Evolutionary conservation across 768 basidiomycete genomes (phyloP).

Genomic region (Atractiella rhizophila): DNA sequence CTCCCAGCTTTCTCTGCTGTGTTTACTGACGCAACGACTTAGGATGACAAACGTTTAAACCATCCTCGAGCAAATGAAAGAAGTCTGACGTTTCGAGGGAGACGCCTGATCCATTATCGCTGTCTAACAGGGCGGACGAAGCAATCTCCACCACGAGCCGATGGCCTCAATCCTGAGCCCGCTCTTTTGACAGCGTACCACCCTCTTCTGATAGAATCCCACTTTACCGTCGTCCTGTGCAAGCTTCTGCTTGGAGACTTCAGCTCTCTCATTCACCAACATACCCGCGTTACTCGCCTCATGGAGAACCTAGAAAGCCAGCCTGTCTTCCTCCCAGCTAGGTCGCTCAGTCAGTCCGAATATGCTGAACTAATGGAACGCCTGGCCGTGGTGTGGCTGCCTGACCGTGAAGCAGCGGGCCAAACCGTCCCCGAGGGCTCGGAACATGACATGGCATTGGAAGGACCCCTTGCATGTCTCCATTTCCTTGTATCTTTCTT

Average conservation of each 20-base stretch:
- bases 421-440: slow-evolving; percentile 1
- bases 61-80: slow-evolving; percentile 6
- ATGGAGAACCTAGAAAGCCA: slow-evolving; percentile 68
- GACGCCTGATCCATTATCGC: slow-evolving; percentile 10
- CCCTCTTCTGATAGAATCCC: slow-evolving; percentile 63
- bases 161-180: neutral
- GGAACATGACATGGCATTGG: slow-evolving; percentile 5
- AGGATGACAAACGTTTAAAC: neutral
- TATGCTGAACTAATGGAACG: slow-evolving; percentile 64
- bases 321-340: slow-evolving; percentile 60
- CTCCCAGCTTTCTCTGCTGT: neutral
- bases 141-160: neutral
- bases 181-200: slow-evolving; percentile 50
- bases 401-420: slow-evolving; percentile 5
- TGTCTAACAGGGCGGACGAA: slow-evolving; percentile 7
- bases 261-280: slow-evolving; percentile 34
- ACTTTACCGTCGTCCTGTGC: slow-evolving; percentile 52
- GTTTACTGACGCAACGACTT: slow-evolving; percentile 1
- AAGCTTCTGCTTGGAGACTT: slow-evolving; percentile 57
- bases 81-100: slow-evolving; percentile 8
- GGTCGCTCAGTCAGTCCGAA: slow-evolving; percentile 61
- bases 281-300: slow-evolving; percentile 38
- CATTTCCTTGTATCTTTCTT: slow-evolving; percentile 10
- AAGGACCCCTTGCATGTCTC: slow-evolving; percentile 3
- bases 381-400: slow-evolving; percentile 44